These are phyloP conservation scores for Pseudogymnoascus sp. DNA, from an alignment of 2,329 filamentous ascomycete species.

Conservation along the genomic window DNA sequence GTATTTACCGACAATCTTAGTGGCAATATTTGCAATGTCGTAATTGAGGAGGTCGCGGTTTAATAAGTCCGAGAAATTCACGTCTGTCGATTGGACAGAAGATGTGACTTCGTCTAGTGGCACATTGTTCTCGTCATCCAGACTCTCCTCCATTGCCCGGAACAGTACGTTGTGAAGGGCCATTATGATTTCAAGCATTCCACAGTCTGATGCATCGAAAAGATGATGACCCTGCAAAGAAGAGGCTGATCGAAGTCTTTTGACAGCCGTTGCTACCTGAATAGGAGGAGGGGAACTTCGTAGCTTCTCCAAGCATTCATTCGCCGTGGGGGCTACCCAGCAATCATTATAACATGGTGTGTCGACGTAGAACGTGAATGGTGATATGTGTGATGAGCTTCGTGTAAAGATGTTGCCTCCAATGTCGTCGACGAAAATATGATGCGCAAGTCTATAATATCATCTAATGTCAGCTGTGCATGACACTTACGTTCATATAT, in stretches of 20 bases:
- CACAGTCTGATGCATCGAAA: not conserved
- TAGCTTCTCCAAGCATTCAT: not conserved
- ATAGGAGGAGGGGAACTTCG: not conserved
- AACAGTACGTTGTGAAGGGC: not conserved
- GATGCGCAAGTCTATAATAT: not conserved
- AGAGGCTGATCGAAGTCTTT: not conserved
- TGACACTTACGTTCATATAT: not conserved
- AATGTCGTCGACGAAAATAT: not conserved
- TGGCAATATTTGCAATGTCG: conserved; percentile 2
- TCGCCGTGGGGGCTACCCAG: not conserved
- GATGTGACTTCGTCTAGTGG: not conserved
- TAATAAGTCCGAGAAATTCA: not conserved
- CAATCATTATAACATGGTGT: conserved; percentile 1
- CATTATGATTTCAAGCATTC: not conserved
- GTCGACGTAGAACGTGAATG: not conserved
- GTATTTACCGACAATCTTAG: not conserved
- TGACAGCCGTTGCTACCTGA: not conserved
- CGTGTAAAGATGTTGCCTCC: not conserved
- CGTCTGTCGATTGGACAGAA: not conserved
- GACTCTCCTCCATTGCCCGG: not conserved
- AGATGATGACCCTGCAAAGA: not conserved
- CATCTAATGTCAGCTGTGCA: not conserved
- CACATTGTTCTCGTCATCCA: not conserved
- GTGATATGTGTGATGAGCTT: not conserved
- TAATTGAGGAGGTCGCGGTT: not conserved